Percentiles rank a stretch among this genome's conserved stretches.
Evolutionary conservation across 1,139 yeast genomes (phyloP).

Genomic region (Geotrichum australiense): DNA sequence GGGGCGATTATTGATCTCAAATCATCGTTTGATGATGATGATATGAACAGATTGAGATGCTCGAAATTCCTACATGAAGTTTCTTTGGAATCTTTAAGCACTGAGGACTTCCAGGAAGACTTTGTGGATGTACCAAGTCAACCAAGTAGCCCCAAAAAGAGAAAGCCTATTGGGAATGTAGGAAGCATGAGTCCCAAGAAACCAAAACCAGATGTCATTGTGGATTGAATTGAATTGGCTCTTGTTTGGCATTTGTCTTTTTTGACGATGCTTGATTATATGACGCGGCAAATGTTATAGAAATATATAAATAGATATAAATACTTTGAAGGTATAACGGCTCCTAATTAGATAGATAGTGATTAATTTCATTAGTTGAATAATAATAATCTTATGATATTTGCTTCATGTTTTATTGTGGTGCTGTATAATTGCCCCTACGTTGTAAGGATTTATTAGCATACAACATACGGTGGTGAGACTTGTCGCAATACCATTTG

Average conservation of each 20-base stretch:
- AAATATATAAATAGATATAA: too few species aligned
- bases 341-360: neutral
- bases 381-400: neutral
- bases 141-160: neutral
- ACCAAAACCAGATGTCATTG: neutral
- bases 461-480: too few species aligned
- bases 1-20: conserved; percentile 1
- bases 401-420: neutral
- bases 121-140: neutral
- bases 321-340: neutral
- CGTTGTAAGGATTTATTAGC: neutral
- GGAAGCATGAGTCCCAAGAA: neutral
- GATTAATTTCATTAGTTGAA: neutral
- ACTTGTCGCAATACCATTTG: too few species aligned
- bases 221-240: neutral
- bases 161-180: conserved; percentile 1
- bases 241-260: neutral
- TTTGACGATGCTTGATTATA: neutral
- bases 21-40: conserved; percentile 7
- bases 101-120: conserved; percentile 16
- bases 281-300: too few species aligned
- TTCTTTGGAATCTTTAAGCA: conserved; percentile 14
- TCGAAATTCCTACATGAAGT: conserved; percentile 11
- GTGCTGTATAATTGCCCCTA: neutral
- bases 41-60: conserved; percentile 7